These are phyloP conservation scores for Xylaria scruposa DNA, from an alignment of 495 filamentous ascomycete species.

Conservation along the genomic window DNA sequence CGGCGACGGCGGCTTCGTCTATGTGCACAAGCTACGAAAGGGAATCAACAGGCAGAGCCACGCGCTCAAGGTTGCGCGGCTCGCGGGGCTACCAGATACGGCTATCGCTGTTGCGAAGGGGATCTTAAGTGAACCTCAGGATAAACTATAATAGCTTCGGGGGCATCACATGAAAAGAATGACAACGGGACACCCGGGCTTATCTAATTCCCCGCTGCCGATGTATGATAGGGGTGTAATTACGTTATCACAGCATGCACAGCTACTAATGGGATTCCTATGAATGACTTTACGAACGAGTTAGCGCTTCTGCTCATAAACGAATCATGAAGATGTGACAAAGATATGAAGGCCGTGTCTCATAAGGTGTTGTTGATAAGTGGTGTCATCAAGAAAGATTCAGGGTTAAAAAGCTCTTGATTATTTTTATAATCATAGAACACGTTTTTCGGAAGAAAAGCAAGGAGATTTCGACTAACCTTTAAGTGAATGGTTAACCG, in stretches of 20 bases:
- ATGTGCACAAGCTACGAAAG: conserved; percentile 77
- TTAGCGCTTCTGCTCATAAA: conserved; percentile 1
- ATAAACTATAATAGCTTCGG: background rate
- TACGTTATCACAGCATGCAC: background rate
- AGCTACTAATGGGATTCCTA: background rate
- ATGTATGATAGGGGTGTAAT: background rate
- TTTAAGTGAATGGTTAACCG: conserved; percentile 31
- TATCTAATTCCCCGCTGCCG: background rate
- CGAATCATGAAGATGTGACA: conserved; percentile 3
- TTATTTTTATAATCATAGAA: conserved; percentile 59
- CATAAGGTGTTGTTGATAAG: conserved; percentile 57
- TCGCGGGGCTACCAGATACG: conserved; percentile 76
- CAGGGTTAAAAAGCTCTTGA: conserved; percentile 67
- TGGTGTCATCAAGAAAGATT: conserved; percentile 54
- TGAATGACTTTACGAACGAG: background rate
- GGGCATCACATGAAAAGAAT: background rate
- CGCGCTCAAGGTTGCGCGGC: conserved; percentile 86
- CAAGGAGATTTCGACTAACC: conserved; percentile 48
- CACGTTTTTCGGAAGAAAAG: conserved; percentile 32
- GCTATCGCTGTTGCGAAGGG: conserved; percentile 63
- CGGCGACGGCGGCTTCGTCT: conserved; percentile 73
- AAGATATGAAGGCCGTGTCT: conserved; percentile 49
- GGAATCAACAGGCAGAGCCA: conserved; percentile 89
- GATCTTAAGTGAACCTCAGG: background rate
- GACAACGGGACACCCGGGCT: background rate